Percentiles rank a stretch among this genome's conserved stretches.
phyloP scores from a whole-genome alignment of 495 filamentous ascomycete genomes.

The Cairneyella variabilis region DNA sequence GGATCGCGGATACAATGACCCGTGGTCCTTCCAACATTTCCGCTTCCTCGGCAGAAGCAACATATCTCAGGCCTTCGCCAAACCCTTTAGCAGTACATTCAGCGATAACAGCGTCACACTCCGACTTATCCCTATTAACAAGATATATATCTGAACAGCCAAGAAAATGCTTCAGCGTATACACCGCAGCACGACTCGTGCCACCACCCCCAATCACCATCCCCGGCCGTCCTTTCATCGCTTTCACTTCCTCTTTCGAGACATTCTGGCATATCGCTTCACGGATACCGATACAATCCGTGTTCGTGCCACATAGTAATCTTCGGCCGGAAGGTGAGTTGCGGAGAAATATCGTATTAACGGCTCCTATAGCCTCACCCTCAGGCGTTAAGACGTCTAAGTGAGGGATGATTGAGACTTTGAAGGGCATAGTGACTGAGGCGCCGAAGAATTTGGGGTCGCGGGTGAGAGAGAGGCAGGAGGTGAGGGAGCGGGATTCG shows the following conservation, averaged over 20 bases:
- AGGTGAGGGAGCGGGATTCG: slow-evolving; percentile 48
- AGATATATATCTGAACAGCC: slow-evolving; percentile 63
- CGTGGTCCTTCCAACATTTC: slow-evolving; percentile 50
- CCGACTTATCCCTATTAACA: slow-evolving; percentile 59
- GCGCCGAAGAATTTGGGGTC: slow-evolving; percentile 57
- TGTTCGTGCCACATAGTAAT: slow-evolving; percentile 65
- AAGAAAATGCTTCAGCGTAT: slow-evolving; percentile 63
- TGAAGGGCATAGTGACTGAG: slow-evolving; percentile 73
- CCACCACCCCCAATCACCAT: slow-evolving; percentile 59
- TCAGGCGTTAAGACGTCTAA: slow-evolving; percentile 67
- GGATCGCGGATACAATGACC: slow-evolving; percentile 63
- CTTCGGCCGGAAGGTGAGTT: slow-evolving; percentile 36
- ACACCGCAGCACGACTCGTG: slow-evolving; percentile 65
- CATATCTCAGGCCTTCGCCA: slow-evolving; percentile 47
- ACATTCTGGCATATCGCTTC: slow-evolving; percentile 64
- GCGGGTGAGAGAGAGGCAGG: slow-evolving; percentile 46
- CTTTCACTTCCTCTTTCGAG: slow-evolving; percentile 23
- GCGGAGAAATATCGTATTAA: slow-evolving; percentile 69
- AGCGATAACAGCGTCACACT: slow-evolving; percentile 59
- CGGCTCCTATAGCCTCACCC: slow-evolving; percentile 62
- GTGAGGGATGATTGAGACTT: slow-evolving; percentile 63
- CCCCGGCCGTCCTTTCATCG: slow-evolving; percentile 22
- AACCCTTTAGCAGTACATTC: slow-evolving; percentile 51
- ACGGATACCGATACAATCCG: slow-evolving; percentile 69
- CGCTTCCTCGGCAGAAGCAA: slow-evolving; percentile 53